Conservation (phyloP, 495 filamentous ascomycete genomes). For the Aspergillus asperescens region DNA sequence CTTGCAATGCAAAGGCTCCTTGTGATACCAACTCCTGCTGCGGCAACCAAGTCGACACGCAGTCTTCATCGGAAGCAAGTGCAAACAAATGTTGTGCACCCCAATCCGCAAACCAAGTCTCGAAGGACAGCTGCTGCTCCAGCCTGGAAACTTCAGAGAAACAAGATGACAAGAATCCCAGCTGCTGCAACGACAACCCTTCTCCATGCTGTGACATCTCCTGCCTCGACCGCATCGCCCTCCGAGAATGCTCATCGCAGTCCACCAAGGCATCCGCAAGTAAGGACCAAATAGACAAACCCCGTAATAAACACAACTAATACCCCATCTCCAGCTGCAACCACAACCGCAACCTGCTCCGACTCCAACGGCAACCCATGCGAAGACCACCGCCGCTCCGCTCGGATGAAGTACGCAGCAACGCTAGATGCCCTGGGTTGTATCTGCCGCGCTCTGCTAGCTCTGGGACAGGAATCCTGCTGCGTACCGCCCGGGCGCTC, state of each 20-base stretch:
- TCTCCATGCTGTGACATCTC: neutral
- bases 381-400: conserved; percentile 25
- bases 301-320: neutral
- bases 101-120: neutral
- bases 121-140: neutral
- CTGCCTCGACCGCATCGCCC: neutral
- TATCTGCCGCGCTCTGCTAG: conserved; percentile 49
- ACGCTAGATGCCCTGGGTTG: conserved; percentile 48
- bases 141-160: neutral
- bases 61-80: too few species aligned
- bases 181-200: neutral
- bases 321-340: neutral
- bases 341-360: neutral
- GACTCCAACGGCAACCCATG: conserved; percentile 16
- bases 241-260: neutral
- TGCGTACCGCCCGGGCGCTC: conserved; percentile 25
- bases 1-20: neutral
- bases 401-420: conserved; percentile 31
- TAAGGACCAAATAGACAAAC: neutral
- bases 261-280: neutral
- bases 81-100: neutral
- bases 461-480: conserved; percentile 49
- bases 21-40: neutral
- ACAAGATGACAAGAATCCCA: neutral
- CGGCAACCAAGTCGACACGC: neutral